Conservation (phyloP, 2,329 filamentous ascomycete genomes). For the Colletotrichum spinosum region DNA sequence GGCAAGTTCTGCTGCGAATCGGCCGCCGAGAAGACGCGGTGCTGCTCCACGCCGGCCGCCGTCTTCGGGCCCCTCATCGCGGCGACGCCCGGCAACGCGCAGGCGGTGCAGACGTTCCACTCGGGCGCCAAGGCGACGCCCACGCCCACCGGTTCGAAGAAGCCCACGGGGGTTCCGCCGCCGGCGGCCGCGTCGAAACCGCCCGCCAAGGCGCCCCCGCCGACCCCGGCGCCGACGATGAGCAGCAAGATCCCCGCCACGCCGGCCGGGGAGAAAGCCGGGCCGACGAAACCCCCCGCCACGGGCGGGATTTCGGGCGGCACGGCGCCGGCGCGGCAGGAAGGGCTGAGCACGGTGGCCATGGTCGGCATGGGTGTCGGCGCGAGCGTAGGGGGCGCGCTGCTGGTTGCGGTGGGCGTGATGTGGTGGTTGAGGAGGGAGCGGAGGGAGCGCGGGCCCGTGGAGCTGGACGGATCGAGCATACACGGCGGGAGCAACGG, state of each 20-base stretch:
- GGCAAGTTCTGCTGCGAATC: conserved; percentile 37
- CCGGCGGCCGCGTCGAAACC: neutral
- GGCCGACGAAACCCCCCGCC: conserved; percentile 13
- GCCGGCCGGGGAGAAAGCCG: neutral
- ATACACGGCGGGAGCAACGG: conserved; percentile 4
- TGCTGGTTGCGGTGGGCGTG: conserved; percentile 29
- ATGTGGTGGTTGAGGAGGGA: conserved; percentile 31
- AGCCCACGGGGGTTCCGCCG: neutral
- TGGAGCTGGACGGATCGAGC: conserved; percentile 22
- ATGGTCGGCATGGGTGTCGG: conserved; percentile 28
- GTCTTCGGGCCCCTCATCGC: conserved; percentile 31
- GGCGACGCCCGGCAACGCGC: conserved; percentile 29
- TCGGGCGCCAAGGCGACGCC: conserved; percentile 11
- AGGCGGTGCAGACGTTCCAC: conserved; percentile 26
- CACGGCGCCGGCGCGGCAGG: neutral
- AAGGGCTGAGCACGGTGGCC: conserved; percentile 13
- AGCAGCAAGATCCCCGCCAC: conserved; percentile 13
- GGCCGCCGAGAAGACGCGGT: conserved; percentile 33
- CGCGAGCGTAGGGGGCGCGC: conserved; percentile 25
- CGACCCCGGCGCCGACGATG: conserved; percentile 14
- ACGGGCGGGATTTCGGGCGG: no score
- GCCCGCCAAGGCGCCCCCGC: neutral
- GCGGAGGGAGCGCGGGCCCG: conserved; percentile 10
- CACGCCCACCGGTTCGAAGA: conserved; percentile 2
- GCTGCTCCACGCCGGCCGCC: conserved; percentile 27